Evolutionary conservation across 768 basidiomycete species (phyloP), one percentile per base, ranked within the genome.

Genomic region (Lentinula boryana): DNA sequence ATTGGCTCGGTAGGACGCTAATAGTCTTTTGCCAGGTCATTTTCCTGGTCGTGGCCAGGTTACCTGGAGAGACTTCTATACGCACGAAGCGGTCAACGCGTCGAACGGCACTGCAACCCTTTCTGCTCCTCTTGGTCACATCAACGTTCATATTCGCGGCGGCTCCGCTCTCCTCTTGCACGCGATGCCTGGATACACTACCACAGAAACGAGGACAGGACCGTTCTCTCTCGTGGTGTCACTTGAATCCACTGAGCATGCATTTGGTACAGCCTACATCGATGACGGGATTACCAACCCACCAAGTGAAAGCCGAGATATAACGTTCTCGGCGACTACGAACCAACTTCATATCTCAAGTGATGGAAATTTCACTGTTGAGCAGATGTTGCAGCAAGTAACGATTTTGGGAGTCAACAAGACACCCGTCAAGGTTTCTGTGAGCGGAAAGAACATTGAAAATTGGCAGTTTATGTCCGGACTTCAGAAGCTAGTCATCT

Each of bases 1-100:
- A 32, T 12, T 18, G 15, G 27, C 27, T 27, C 23, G 27, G 18
- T 32, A 31, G 32, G 16, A 16, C 4, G 50, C 21, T 44, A 63
- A 52, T 32, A 44, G 15, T 23, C 60, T 21, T 10, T 18, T 21
- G 15, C 5, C 52, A 88, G 88, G 84, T 41, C 77, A 86, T 57
- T 84, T 89, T 76, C 87, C 87, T 31, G 87, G 87, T 1, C 73
- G 80, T 63, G 83, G 84, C 27, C 68, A 67, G 16, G 80, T 82
- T 12, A 72, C 78, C 62, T 90, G 87, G 87, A 80, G 87, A 40
- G 87, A 89, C 68, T 89, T 86, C 86, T 89, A 84, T 70, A 87
- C 84, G 0, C 85, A 88, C 64, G 78, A 80, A 12, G 76, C 74
- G 44, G 78, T 85, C 21, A 71, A 85, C 21, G 69, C 71, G 1